Evolutionary conservation across 83 land plant species (phyloP), one percentile per base, ranked within the genome.

Genomic region (Picea abies): DNA sequence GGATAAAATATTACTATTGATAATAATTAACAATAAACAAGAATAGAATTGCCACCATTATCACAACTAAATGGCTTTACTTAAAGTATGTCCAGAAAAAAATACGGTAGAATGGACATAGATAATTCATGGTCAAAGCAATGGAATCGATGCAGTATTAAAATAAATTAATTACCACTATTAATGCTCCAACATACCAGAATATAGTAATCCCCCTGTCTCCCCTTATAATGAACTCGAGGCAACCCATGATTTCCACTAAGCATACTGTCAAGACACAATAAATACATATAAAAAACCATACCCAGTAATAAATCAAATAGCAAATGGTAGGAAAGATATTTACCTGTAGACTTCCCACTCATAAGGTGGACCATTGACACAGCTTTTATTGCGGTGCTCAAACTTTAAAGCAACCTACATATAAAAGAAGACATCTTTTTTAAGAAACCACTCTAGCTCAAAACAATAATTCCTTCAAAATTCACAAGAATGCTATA

Each of bases 131-230:
- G 25, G 70, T 20, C 70, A 20, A 22, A 4, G 14, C 22, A 20
- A 22, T 67, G 70, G 22, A 67, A 67, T 9, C 10, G 10, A 8
- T 23, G 70, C 70, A 67, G 22, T 23, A 67, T 6, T 35, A 35
- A 35, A 35, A 1, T 35, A 35, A 35, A 35, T 35, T 35, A 35
- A 35, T 35, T 56, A 56, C 58, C 58, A 56, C 58, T 11, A 56
- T 11, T 56, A 56, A 52, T 56, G 58, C 58, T 32, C 35, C 37
- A 79, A 29, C 85, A 64, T 81, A 84, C 86, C 86, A 84, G 70
- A 20, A 84, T 52, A 81, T 81, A 84, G 86, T 84, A 84, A 70
- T 84, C 86, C 37, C 86, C 86, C 62, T 84, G 86, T 16, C 86
- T 41, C 14, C 86, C 86, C 58, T 84, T 84, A 66, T n/a, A 81